Evolutionary conservation across 805 yeast genomes (phyloP), one percentile per base, ranked within the genome.

Genomic region (Wickerhamomyces queroliae): DNA sequence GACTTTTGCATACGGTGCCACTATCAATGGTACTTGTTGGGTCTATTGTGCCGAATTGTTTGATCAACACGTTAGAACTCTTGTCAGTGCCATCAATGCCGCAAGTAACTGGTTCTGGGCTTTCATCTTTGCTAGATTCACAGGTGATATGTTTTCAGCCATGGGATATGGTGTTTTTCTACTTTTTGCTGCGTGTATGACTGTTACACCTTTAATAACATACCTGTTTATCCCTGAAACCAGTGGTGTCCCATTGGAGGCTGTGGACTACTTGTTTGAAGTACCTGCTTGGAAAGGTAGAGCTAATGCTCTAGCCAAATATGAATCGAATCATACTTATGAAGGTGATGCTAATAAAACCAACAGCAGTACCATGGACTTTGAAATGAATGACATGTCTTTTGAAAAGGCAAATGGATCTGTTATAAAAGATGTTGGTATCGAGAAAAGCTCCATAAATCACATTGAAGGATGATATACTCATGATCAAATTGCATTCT

Each of bases 201-300:
- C 47, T 3, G 21, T 45, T 3, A 40, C 39, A 5, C 49, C 50
- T 5, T 7, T 47, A 8, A 33, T 60, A 17, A 51, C 64, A 13
- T 66, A 58, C 45, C 53, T 64, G 41, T 57, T 66, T 32, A 66
- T 61, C 43, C 76, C 75, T 7, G 74, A 70, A 45, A 68, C 74
- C 5, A 58, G 61, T 35, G 74, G 73, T 7, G 56, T 72, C 32
- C 58, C 69, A 15, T 59, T 70, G 49, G 76, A 69, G 45, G 69
- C 64, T 38, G 65, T 69, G 52, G 74, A 69, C 33, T 41, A 39
- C 16, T 27, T 54, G n/a, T 53, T 54, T 21, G 39, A 44, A 35
- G 41, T 45, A n/a, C 41, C 41, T 15, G 46, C 50, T 2, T 46
- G 48, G 48, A 35, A 30, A 23, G 42, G 23, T 30, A 15, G 33